Base-by-base conservation (phyloP, 352 stramenopile species). In the Phytophthora ohioensis region DNA sequence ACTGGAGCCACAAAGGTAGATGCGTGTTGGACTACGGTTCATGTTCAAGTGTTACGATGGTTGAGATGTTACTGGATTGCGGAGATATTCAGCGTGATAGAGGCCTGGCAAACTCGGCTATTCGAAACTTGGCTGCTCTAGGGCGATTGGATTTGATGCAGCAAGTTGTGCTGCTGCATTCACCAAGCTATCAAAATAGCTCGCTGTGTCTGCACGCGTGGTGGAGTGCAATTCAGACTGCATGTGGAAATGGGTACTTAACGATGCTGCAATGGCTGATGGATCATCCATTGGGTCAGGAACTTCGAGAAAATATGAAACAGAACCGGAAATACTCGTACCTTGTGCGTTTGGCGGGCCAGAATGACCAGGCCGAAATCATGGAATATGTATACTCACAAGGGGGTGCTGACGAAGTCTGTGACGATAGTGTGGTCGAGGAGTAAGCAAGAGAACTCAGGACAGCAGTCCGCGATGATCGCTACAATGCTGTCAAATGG, bases 181-280 rank as follows among this genome's bases (percentile, higher is more conserved):
- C 35, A 7, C 35, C 35, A 39, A 11, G 1, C 2, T 1, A 7
- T 2, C 7, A 39, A 10, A 39, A 9, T 39, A 2, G 4, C 7
- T 12, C 35, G 35, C 35, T 39, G 3, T 39, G 35, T 11, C 35
- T 39, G 11, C 35, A 5, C 3, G 35, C 35, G 35, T 39, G 35
- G 57, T 64, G 11, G 42, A 30, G 3, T 17, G 57, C 32, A 5
- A 64, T 64, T 30, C n/a, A 0, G 7, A 46, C 17, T 21, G 57
- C 43, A 17, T 55, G 32, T 31, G 17, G 39, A 57, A n/a, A 13
- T 12, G 57, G 57, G 6, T 48, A 57, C 13, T 39, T 64, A 21
- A 5, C 21, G 9, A 57, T 64, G 45, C 45, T 64, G 5, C 17
- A 64, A 32, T 64, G 57, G 45, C 56, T 64, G 7, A 4, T 64